phyloP scores from a whole-genome alignment of 1,284 basidiomycete genomes.

The Rhodofomes roseus region DNA sequence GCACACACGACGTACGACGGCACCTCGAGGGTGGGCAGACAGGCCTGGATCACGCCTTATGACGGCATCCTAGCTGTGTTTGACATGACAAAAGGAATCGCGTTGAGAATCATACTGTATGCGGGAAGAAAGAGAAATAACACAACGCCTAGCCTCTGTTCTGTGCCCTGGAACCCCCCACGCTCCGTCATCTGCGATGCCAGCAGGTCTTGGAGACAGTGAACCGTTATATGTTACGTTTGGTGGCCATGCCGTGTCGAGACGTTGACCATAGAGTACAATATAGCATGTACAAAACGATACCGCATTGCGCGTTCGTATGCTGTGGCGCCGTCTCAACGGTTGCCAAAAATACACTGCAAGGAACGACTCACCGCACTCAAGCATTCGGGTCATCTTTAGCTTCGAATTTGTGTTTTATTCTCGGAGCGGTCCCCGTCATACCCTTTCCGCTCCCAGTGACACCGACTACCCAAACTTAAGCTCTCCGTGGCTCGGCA shows the following conservation, averaged over 20 bases:
- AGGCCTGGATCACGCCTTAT: background rate
- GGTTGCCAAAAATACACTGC: no score
- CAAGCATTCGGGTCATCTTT: slow-evolving; percentile 36
- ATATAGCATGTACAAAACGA: background rate
- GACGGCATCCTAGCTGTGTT: background rate
- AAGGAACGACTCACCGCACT: background rate
- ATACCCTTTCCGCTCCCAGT: slow-evolving; percentile 93
- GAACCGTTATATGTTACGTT: background rate
- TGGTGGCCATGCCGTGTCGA: background rate
- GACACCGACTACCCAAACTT: slow-evolving; percentile 71
- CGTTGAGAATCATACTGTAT: background rate
- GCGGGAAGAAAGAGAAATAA: background rate
- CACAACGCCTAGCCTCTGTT: slow-evolving; percentile 1
- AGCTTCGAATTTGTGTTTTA: slow-evolving; percentile 78
- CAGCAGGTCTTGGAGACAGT: background rate
- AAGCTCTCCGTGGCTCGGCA: no score
- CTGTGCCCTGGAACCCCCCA: background rate
- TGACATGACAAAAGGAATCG: background rate
- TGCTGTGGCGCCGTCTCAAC: background rate
- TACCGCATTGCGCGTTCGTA: background rate
- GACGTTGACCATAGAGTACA: slow-evolving; percentile 1
- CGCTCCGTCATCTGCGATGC: background rate
- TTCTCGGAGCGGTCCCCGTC: slow-evolving; percentile 72
- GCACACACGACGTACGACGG: background rate
- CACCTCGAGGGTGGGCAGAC: background rate